Conservation (phyloP, 768 basidiomycete genomes). For the Lactarius sp. region DNA sequence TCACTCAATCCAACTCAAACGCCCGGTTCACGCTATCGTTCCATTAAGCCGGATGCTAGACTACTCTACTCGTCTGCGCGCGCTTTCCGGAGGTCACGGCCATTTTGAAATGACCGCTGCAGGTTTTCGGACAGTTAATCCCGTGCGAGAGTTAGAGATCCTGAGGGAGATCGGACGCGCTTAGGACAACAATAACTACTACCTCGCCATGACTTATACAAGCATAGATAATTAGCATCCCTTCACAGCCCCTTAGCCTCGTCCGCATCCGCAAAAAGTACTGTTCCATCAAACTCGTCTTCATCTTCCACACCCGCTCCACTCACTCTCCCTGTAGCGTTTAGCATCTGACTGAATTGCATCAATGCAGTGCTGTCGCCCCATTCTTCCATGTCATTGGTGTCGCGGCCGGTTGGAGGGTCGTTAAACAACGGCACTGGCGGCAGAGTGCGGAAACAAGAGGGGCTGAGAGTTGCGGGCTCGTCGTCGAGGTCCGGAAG, state of each 20-base stretch:
- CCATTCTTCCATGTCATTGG: slow-evolving; percentile 33
- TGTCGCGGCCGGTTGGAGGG: slow-evolving; percentile 16
- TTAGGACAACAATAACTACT: slow-evolving; percentile 31
- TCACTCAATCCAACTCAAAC: slow-evolving; percentile 40
- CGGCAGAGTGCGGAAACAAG: slow-evolving; percentile 30
- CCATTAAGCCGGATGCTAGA: slow-evolving; percentile 81
- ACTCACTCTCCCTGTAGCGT: slow-evolving; percentile 49
- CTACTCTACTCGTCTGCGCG: slow-evolving; percentile 72
- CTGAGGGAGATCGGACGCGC: slow-evolving; percentile 74
- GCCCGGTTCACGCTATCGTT: slow-evolving; percentile 65
- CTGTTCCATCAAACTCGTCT: slow-evolving; percentile 67
- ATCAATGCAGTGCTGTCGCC: slow-evolving; percentile 55
- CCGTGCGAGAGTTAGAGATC: slow-evolving; percentile 62
- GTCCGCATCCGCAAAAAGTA: slow-evolving; percentile 80
- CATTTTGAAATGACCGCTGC: slow-evolving; percentile 71
- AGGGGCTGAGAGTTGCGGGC: slow-evolving; percentile 38
- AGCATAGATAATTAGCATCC: slow-evolving; percentile 18
- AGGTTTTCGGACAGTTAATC: slow-evolving; percentile 69
- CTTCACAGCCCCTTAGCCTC: slow-evolving; percentile 55
- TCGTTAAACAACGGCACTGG: slow-evolving; percentile 45
- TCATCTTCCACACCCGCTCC: slow-evolving; percentile 65
- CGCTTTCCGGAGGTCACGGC: slow-evolving; percentile 79
- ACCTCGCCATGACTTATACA: slow-evolving; percentile 7
- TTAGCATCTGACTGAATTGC: slow-evolving; percentile 69
- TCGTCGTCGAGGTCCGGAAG: slow-evolving; percentile 57